Conservation (phyloP, 257 asterid species). For the Avicennia marina region DNA sequence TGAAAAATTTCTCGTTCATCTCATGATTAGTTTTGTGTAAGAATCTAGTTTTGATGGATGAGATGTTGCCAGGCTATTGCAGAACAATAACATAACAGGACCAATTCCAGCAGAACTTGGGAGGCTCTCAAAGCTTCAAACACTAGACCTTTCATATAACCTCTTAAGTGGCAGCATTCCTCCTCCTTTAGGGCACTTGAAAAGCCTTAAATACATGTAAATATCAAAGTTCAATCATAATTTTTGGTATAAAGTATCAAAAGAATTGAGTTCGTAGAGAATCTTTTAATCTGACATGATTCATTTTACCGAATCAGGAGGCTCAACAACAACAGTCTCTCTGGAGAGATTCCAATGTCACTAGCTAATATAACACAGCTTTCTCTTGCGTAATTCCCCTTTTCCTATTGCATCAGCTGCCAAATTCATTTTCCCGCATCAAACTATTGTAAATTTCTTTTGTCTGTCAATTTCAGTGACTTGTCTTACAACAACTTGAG, state of each 20-base stretch:
- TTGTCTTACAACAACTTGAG: conserved; percentile 92
- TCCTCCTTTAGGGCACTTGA: conserved; percentile 52
- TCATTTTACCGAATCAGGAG: conserved; percentile 45
- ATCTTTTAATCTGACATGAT: conserved; percentile 7
- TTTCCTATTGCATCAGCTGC: conserved; percentile 10
- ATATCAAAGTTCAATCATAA: no score
- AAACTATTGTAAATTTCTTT: no score
- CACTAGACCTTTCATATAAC: conserved; percentile 88
- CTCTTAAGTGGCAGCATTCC: conserved; percentile 67
- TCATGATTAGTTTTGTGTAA: no score
- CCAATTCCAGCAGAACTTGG: conserved; percentile 67
- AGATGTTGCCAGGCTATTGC: conserved; percentile 56
- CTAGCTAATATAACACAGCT: conserved; percentile 71
- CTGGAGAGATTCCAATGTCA: conserved; percentile 71
- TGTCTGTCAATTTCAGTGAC: conserved; percentile 79
- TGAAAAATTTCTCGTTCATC: background rate
- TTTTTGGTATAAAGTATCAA: no score
- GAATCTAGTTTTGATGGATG: background rate
- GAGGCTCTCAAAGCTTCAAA: conserved; percentile 72
- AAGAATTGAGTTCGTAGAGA: background rate
- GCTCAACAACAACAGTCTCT: conserved; percentile 83
- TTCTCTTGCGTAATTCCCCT: conserved; percentile 64
- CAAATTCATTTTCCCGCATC: no score
- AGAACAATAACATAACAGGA: conserved; percentile 84
- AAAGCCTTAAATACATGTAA: conserved; percentile 73